A percentile compares a stretch with the other conserved stretches of the same genome.
Evolutionary conservation across 371 early-diverging fungal genomes (phyloP).

Genomic region (Mucor ambiguus): DNA sequence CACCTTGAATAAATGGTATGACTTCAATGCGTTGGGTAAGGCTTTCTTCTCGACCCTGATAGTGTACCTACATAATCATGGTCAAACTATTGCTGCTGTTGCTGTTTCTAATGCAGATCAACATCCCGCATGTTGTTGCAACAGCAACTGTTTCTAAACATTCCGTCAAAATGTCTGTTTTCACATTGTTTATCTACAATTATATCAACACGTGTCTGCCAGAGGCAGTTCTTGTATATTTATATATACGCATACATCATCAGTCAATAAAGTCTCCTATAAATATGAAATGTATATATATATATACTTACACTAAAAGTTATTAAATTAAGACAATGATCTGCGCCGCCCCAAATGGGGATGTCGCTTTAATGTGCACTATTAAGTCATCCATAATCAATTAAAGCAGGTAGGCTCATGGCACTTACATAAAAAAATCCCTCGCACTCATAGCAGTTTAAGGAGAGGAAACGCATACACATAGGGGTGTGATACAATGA

Average conservation of each 20-base stretch:
- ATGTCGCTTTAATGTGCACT: not conserved
- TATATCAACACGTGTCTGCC: not conserved
- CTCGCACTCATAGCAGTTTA: not conserved
- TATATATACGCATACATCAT: not conserved
- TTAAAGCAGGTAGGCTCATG: not conserved
- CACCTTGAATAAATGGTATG: not conserved
- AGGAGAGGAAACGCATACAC: not conserved
- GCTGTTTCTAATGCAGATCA: not conserved
- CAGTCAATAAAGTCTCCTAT: not conserved
- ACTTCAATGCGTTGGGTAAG: not conserved
- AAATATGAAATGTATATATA: not conserved
- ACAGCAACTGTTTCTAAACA: not conserved
- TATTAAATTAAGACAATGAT: not conserved
- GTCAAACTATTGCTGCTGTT: not conserved
- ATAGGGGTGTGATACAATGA: not conserved
- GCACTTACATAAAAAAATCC: not conserved
- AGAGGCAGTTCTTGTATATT: not conserved
- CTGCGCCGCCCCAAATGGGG: not conserved
- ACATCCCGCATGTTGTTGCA: not conserved
- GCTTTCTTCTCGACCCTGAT: not conserved
- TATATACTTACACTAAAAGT: not conserved
- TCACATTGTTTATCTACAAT: not conserved
- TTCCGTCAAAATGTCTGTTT: not conserved
- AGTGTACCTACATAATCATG: not conserved
- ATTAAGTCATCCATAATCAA: not conserved